These are phyloP conservation scores for Globisporangium barbulae DNA, from an alignment of 352 stramenopile genomes.

Conservation along the genomic window DNA sequence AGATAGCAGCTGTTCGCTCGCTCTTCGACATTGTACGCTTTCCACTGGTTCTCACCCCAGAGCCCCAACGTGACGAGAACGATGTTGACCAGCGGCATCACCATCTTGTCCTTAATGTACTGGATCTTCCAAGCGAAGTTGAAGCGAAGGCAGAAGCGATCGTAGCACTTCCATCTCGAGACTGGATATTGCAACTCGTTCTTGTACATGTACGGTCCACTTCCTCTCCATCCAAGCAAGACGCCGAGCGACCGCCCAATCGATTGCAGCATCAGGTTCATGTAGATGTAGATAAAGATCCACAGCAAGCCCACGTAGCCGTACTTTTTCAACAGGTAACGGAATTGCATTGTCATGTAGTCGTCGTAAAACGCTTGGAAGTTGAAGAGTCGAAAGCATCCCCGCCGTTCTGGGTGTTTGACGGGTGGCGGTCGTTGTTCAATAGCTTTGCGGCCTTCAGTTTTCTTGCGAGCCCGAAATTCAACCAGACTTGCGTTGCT, in stretches of 20 bases:
- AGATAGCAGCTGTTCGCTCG: slow-evolving; percentile 51
- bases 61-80: slow-evolving; percentile 40
- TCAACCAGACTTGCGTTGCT: slow-evolving; percentile 53
- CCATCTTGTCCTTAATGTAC: slow-evolving; percentile 58
- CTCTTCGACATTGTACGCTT: slow-evolving; percentile 54
- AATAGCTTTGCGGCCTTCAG: neutral
- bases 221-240: slow-evolving; percentile 35
- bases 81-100: slow-evolving; percentile 50
- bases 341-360: slow-evolving; percentile 33
- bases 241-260: slow-evolving; percentile 35
- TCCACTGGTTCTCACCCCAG: slow-evolving; percentile 47
- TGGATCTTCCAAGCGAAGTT: slow-evolving; percentile 56
- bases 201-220: slow-evolving; percentile 44
- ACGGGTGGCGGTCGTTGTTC: neutral
- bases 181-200: slow-evolving; percentile 23
- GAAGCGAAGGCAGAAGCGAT: slow-evolving; percentile 52
- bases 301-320: slow-evolving; percentile 32
- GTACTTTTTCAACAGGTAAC: slow-evolving; percentile 37
- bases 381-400: neutral
- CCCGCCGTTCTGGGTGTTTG: neutral
- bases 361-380: slow-evolving; percentile 34
- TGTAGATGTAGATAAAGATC: slow-evolving; percentile 53
- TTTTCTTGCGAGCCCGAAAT: neutral
- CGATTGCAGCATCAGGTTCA: slow-evolving; percentile 47
- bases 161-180: slow-evolving; percentile 28